Evolutionary conservation across 306 rosid species (phyloP).

Genomic region (Acacia melanoxylon): DNA sequence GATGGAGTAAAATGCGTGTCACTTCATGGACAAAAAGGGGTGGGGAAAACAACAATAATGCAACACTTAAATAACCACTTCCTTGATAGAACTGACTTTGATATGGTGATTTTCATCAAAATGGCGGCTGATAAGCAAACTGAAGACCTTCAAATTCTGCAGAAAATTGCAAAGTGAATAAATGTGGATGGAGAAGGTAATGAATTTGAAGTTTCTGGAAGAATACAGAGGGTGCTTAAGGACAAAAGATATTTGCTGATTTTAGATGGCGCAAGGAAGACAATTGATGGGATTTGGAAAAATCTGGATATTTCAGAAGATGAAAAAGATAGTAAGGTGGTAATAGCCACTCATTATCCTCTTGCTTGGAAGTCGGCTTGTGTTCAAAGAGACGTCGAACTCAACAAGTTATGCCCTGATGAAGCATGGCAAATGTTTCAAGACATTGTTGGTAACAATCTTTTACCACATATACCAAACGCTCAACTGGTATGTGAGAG

Average conservation of each 20-base stretch:
- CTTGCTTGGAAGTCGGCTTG: too few species aligned
- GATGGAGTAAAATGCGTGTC: neutral
- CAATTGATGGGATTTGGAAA: slow-evolving; percentile 9
- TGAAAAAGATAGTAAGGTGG: slow-evolving; percentile 30
- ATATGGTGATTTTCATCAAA: slow-evolving; percentile 1
- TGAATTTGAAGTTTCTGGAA: neutral
- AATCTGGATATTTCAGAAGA: neutral
- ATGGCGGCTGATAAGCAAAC: neutral
- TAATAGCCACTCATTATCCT: slow-evolving; percentile 6
- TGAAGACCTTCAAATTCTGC: neutral
- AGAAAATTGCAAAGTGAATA: neutral
- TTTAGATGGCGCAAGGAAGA: neutral
- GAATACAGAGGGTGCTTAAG: neutral
- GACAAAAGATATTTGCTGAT: slow-evolving; percentile 29
- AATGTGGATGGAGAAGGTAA: neutral
- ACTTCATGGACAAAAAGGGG: slow-evolving; percentile 6
- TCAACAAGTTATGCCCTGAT: too few species aligned
- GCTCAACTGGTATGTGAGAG: neutral
- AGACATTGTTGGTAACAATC: neutral
- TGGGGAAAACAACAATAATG: slow-evolving; percentile 12
- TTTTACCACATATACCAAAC: too few species aligned
- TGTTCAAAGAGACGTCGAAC: too few species aligned
- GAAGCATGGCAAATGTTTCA: too few species aligned
- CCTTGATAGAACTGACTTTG: neutral
- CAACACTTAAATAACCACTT: neutral